A percentile compares a stretch with the other conserved stretches of the same genome.
Conservation (phyloP, 805 yeast genomes). For the Metschnikowia reukaufii region DNA sequence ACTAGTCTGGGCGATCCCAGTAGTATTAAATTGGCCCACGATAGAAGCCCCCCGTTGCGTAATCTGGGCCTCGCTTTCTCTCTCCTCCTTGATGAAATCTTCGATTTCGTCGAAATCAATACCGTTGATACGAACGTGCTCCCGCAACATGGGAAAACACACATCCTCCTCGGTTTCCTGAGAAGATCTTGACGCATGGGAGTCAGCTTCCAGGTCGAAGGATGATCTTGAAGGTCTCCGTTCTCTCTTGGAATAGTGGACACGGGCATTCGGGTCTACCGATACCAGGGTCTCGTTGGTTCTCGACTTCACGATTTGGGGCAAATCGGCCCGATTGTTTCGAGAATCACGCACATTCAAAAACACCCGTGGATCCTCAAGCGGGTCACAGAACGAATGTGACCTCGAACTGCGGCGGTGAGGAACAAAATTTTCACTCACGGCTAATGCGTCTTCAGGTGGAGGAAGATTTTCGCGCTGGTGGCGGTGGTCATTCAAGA, state of each 20-base stretch:
- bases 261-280: conserved; percentile 13
- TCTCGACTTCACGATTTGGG: conserved; percentile 29
- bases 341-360: conserved; percentile 12
- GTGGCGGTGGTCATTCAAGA: conserved; percentile 43
- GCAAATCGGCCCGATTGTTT: conserved; percentile 22
- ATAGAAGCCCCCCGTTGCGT: conserved; percentile 22
- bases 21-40: neutral
- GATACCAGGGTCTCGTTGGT: conserved; percentile 20
- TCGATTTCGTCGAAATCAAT: conserved; percentile 91
- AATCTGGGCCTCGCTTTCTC: conserved; percentile 40
- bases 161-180: conserved; percentile 97
- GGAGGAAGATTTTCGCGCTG: conserved; percentile 36
- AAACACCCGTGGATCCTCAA: conserved; percentile 13
- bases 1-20: neutral
- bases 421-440: neutral
- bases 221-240: conserved; percentile 38
- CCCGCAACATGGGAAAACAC: conserved; percentile 88
- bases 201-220: conserved; percentile 63
- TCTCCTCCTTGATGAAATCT: conserved; percentile 66
- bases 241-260: conserved; percentile 25
- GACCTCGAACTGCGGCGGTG: conserved; percentile 31
- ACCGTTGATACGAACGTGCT: conserved; percentile 60
- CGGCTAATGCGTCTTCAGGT: conserved; percentile 17
- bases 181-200: conserved; percentile 72
- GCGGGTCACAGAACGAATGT: conserved; percentile 44